phyloP scores from a whole-genome alignment of 2,329 filamentous ascomycete species.

The Septoria petroselini region DNA sequence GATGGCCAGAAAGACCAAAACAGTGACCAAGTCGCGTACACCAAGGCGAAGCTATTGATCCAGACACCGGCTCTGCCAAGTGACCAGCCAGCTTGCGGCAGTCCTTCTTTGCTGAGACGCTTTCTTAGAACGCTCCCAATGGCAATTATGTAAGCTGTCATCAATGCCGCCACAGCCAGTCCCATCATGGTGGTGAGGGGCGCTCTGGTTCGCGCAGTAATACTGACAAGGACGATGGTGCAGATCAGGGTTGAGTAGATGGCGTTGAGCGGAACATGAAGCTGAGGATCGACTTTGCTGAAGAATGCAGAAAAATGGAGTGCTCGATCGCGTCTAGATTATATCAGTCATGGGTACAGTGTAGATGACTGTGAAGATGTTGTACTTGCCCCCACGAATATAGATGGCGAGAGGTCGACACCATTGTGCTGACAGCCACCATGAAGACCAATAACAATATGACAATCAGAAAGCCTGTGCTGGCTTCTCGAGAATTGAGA shows the following conservation, averaged over 20 bases:
- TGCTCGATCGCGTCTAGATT: constrained; percentile 41
- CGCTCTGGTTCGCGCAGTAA: constrained; percentile 32
- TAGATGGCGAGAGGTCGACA: constrained; percentile 41
- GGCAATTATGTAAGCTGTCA: constrained; percentile 43
- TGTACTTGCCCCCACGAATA: constrained; percentile 42
- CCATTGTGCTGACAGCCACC: constrained; percentile 41
- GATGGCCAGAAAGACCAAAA: constrained; percentile 46
- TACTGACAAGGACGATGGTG: constrained; percentile 38
- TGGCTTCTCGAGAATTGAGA: constrained; percentile 31
- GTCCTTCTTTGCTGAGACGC: constrained; percentile 37
- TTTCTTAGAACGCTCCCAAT: constrained; percentile 40
- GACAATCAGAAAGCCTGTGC: constrained; percentile 35
- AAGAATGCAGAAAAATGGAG: constrained; percentile 42
- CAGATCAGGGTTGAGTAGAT: constrained; percentile 34
- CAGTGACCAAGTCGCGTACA: constrained; percentile 38
- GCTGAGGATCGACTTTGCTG: constrained; percentile 24
- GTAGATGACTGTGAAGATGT: constrained; percentile 28
- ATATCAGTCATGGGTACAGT: not conserved
- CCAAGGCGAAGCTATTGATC: constrained; percentile 39
- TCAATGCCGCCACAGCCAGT: constrained; percentile 41
- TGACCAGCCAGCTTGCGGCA: constrained; percentile 40
- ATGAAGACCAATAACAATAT: constrained; percentile 38
- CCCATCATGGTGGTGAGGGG: constrained; percentile 46
- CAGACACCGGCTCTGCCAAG: constrained; percentile 40
- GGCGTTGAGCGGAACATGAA: constrained; percentile 32